phyloP scores from a whole-genome alignment of 2,329 filamentous ascomycete species.

The Parascedosporium putredinis region DNA sequence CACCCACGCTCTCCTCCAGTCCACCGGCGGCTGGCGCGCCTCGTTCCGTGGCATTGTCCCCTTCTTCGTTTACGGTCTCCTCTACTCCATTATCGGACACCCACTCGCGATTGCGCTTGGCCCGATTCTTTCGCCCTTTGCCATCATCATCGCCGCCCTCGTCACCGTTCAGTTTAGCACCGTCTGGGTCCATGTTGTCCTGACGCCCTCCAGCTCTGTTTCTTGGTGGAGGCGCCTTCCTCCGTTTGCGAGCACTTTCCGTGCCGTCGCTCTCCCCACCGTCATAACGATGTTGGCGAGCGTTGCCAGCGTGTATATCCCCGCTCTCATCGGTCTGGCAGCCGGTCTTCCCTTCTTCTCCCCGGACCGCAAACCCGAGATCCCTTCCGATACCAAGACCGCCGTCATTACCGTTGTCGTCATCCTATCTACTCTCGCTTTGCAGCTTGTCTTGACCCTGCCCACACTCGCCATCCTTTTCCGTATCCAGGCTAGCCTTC shows the following conservation, averaged over 20 bases:
- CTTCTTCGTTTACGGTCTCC: slow-evolving; percentile 33
- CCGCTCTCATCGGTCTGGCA: slow-evolving; percentile 26
- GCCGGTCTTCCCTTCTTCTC: slow-evolving; percentile 22
- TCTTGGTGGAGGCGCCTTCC: slow-evolving; percentile 62
- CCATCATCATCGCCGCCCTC: slow-evolving; percentile 47
- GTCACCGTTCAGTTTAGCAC: slow-evolving; percentile 58
- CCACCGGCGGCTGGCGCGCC: slow-evolving; percentile 52
- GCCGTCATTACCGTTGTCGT: slow-evolving; percentile 31
- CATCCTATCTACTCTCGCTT: slow-evolving; percentile 19
- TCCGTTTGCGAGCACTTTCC: slow-evolving; percentile 50
- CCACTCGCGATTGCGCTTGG: slow-evolving; percentile 51
- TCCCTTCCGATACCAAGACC: slow-evolving; percentile 25
- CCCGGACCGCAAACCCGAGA: slow-evolving; percentile 13
- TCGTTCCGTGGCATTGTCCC: slow-evolving; percentile 59
- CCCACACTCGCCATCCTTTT: slow-evolving; percentile 47
- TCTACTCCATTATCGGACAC: slow-evolving; percentile 31
- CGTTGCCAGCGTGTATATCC: slow-evolving; percentile 37
- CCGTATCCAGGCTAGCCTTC: slow-evolving; percentile 77
- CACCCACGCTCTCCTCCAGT: slow-evolving; percentile 44
- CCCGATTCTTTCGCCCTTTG: slow-evolving; percentile 35
- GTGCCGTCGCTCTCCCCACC: slow-evolving; percentile 59
- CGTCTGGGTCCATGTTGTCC: slow-evolving; percentile 78
- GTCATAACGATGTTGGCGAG: slow-evolving; percentile 50
- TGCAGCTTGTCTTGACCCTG: slow-evolving; percentile 28
- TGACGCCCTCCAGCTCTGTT: slow-evolving; percentile 55